Evolutionary conservation across 2,329 filamentous ascomycete species (phyloP).

Genomic region (Alternaria arbusti): DNA sequence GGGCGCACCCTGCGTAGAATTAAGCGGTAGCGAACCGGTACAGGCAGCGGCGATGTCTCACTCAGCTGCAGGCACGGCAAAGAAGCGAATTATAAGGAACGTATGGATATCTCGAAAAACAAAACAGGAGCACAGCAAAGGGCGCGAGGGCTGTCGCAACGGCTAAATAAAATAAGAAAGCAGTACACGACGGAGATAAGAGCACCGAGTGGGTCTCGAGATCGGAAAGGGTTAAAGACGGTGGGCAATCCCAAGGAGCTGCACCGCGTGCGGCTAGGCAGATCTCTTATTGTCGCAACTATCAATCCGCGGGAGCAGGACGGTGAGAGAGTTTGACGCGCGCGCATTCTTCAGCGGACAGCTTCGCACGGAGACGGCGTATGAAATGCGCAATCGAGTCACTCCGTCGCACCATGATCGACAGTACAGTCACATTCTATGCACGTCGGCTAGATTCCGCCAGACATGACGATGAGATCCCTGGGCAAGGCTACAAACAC

Average conservation of each 20-base stretch:
- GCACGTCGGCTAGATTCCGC: neutral
- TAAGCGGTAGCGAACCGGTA: neutral
- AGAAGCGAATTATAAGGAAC: conserved; percentile 21
- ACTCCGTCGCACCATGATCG: neutral
- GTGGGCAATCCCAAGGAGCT: conserved; percentile 5
- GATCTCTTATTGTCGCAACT: conserved; percentile 1
- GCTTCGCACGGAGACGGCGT: conserved; percentile 15
- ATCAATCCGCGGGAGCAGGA: neutral
- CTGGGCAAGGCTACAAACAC: neutral
- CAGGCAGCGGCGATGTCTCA: conserved; percentile 7
- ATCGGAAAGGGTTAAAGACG: conserved; percentile 16
- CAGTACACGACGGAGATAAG: conserved; percentile 19
- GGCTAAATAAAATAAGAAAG: conserved; percentile 18
- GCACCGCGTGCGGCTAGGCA: conserved; percentile 11
- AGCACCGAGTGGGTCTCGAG: conserved; percentile 5
- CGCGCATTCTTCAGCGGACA: conserved; percentile 19
- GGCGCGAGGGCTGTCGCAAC: conserved; percentile 2
- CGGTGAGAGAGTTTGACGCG: neutral
- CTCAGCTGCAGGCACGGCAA: conserved; percentile 9
- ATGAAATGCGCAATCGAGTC: conserved; percentile 9
- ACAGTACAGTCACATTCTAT: neutral
- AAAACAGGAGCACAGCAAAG: conserved; percentile 1
- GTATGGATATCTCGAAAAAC: conserved; percentile 10
- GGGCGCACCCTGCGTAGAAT: conserved; percentile 23
- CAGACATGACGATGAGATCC: neutral